Conservation (phyloP, 495 filamentous ascomycete species). For the Lasiosphaeria ovina region DNA sequence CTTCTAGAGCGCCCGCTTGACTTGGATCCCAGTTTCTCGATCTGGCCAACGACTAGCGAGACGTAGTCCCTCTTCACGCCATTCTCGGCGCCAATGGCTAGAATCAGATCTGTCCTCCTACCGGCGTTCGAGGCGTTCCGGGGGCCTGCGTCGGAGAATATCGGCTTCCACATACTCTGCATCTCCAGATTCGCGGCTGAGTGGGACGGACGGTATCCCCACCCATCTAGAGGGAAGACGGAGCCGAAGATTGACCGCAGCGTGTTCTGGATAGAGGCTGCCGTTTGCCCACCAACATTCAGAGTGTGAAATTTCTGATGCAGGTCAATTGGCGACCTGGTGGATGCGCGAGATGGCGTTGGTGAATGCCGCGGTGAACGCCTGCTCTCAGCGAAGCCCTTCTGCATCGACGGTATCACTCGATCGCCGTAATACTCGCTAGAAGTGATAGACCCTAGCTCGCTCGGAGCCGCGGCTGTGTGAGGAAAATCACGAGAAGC, state of each 20-base stretch:
- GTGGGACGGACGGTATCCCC: constrained; percentile 36
- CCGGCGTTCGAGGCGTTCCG: constrained; percentile 17
- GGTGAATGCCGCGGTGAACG: constrained; percentile 22
- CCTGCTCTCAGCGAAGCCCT: constrained; percentile 11
- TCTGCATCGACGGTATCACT: background rate
- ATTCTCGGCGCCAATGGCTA: constrained; percentile 44
- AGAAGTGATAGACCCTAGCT: background rate
- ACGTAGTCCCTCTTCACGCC: constrained; percentile 38
- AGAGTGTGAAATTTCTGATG: constrained; percentile 35
- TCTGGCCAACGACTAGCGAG: constrained; percentile 30
- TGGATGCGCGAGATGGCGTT: constrained; percentile 9
- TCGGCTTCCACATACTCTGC: constrained; percentile 40
- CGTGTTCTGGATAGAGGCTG: constrained; percentile 42
- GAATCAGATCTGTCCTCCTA: constrained; percentile 41
- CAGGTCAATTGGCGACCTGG: constrained; percentile 15
- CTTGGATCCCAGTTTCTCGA: constrained; percentile 44
- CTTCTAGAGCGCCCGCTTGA: constrained; percentile 35
- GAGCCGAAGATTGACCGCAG: constrained; percentile 38
- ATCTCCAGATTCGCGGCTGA: constrained; percentile 37
- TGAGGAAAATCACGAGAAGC: background rate
- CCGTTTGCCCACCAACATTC: constrained; percentile 33
- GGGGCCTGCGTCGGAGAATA: background rate
- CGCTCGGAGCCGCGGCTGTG: background rate
- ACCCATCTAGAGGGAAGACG: constrained; percentile 36
- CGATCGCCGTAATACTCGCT: background rate